phyloP scores from a whole-genome alignment of 768 basidiomycete genomes.

The Flagelloscypha sp. region DNA sequence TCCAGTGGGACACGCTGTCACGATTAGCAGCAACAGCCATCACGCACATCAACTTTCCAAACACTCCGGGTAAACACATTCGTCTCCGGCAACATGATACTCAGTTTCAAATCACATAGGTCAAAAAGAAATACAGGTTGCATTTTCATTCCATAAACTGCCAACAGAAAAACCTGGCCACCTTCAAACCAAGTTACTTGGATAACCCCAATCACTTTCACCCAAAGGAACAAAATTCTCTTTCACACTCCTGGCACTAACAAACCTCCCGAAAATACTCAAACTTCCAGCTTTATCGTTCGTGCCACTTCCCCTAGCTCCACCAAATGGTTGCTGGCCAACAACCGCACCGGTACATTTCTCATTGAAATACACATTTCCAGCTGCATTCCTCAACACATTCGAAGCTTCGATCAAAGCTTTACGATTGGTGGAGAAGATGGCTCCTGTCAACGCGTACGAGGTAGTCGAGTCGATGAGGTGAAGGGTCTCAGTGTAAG shows the following conservation, averaged over 20 bases:
- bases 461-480: slow-evolving; percentile 79
- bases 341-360: slow-evolving; percentile 98
- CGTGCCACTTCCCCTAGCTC: slow-evolving; percentile 85
- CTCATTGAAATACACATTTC: slow-evolving; percentile 97
- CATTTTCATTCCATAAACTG: no score
- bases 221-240: slow-evolving; percentile 87
- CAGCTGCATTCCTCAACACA: slow-evolving; percentile 82
- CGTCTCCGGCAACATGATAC: no score
- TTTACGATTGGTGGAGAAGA: slow-evolving; percentile 78
- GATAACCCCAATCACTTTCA: slow-evolving; percentile 78
- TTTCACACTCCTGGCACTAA: slow-evolving; percentile 89
- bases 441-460: slow-evolving; percentile 92
- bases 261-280: slow-evolving; percentile 63
- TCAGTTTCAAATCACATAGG: no score
- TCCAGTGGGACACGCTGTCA: no score
- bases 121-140: no score
- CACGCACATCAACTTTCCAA: no score
- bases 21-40: no score
- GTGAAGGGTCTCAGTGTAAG: slow-evolving; percentile 81
- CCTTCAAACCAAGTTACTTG: slow-evolving; percentile 76
- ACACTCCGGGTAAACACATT: no score
- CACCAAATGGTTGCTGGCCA: slow-evolving; percentile 97
- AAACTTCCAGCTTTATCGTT: slow-evolving; percentile 97
- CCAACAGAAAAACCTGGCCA: no score
- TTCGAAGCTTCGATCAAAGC: slow-evolving; percentile 76